phyloP scores from a whole-genome alignment of 1,284 basidiomycete species.

The Cyathus pygmaeus region DNA sequence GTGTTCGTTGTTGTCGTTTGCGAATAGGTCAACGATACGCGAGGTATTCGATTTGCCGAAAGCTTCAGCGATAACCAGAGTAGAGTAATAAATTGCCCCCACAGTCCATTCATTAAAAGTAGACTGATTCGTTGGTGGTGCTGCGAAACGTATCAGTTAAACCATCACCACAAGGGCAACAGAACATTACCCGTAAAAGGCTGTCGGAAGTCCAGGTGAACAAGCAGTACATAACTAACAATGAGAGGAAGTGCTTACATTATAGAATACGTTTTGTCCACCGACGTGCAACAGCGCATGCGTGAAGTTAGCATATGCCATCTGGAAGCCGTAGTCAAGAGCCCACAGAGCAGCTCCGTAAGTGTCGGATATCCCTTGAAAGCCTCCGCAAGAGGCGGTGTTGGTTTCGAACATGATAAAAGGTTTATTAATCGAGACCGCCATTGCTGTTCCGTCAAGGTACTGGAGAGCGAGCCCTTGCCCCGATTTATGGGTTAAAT shows the following conservation, averaged over 20 bases:
- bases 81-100: slow-evolving; percentile 74
- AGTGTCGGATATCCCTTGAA: slow-evolving; percentile 76
- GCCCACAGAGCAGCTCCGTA: slow-evolving; percentile 82
- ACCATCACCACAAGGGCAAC: neutral
- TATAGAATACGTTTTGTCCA: slow-evolving; percentile 75
- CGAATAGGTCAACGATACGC: slow-evolving; percentile 68
- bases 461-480: slow-evolving; percentile 59
- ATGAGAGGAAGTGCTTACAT: slow-evolving; percentile 49
- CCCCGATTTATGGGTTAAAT: slow-evolving; percentile 66
- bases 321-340: slow-evolving; percentile 69
- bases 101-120: slow-evolving; percentile 68
- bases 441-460: slow-evolving; percentile 53
- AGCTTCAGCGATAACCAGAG: slow-evolving; percentile 72
- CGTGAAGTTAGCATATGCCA: slow-evolving; percentile 70
- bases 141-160: slow-evolving; percentile 24
- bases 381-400: slow-evolving; percentile 85
- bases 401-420: no score
- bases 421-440: slow-evolving; percentile 50
- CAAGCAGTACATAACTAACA: no score
- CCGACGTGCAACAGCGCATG: slow-evolving; percentile 71
- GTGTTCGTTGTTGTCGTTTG: slow-evolving; percentile 57
- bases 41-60: slow-evolving; percentile 69
- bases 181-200: no score
- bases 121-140: slow-evolving; percentile 70
- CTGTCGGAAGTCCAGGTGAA: no score